Base-by-base conservation (phyloP, 2,329 filamentous ascomycete species). In the Fusarium sp. region DNA sequence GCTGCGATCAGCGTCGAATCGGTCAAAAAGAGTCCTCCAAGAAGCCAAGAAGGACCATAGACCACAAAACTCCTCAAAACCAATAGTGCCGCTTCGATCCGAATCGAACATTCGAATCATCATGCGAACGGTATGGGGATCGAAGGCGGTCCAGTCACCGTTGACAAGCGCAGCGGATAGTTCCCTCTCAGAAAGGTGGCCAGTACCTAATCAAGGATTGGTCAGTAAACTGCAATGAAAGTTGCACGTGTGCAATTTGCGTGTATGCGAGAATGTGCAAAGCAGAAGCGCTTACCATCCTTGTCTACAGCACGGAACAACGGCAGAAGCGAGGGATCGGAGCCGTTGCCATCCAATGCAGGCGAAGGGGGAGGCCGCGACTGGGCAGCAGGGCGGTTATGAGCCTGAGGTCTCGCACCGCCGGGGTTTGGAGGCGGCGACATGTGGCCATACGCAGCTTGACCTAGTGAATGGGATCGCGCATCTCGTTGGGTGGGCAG, bases 41-140 rank as follows among this genome's bases (percentile, higher is more conserved):
- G 94, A 93, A 34, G 93, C 93, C 38, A 99, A 86, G 80, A 98
- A 99, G 19, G 92, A 93, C 96, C 96, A 99, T 21, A 99, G 85
- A 19, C 93, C 95, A 76, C 94, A 96, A 79, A 99, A 99, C 80
- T 98, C 96, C 68, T 96, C 90, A 78, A 97, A 98, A 63, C 91
- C 94, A 77, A 99, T 96, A 15, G 91, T 92, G 50, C 94, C 94
- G 65, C 88, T 91, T 72, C 92, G 91, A 80, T 97, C 92, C 59
- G 91, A 92, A 81, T 98, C 95, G 81, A 99, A 99, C 96, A 99
- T 98, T 76, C 94, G 91, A 71, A 99, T 97, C 94, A 99, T 97
- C 93, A 98, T 97, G 75, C 91, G 91, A 68, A 98, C 94, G 2
- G 96, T 99, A 73, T 97, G 92, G 6, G 89, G 86, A 79, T 99